Evolutionary conservation across 208 protist genomes (phyloP), one percentile per base, ranked within the genome.

Genomic region (Dictyostelium gargantuum): DNA sequence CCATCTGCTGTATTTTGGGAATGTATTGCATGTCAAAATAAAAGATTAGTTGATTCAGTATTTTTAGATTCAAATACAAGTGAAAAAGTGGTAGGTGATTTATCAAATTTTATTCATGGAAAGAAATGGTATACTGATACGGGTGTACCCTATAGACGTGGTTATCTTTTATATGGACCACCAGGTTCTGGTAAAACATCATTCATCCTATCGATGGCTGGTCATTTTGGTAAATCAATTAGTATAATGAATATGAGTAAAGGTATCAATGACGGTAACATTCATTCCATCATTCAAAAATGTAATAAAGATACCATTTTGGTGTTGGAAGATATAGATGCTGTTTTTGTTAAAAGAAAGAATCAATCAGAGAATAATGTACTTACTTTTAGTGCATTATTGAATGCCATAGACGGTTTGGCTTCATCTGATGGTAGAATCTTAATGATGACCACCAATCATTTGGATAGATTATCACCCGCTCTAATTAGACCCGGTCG

Each of bases 361-460:
- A 68, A 79, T 13, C 10, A 29, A n/a, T 26, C n/a, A 8, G 48
- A 38, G 15, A 77, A 21, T 23, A 50, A 76, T 10, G 48, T 46
- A 26, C 94, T 99, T 19, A 98, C 98, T 4, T 98, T 99, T 95
- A 98, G 95, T 70, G 98, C 98, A 10, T 92, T 99, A 6, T 96
- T 99, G 35, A 99, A 99, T 95, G 97, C 98, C 0, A 94, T 99
- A 10, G 98, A 99, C 84, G 98, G 98, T 40, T 96, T 99, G n/a
- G 96, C 95, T 0, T 97, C 97, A n/a, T 97, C 98, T 52, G 98
- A 99, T 75, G 98, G 98, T 11, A 86, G 98, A 52, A 66, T 99
- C 6, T 94, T 99, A n/a, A 99, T 99, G 94, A 98, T 99, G 97
- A 99, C 98, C 8, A 99, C 98, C 11, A 99, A 99, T 92, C 98